A percentile compares a stretch with the other conserved stretches of the same genome.
Conservation (phyloP, 306 rosid species). For the Delonix regia region DNA sequence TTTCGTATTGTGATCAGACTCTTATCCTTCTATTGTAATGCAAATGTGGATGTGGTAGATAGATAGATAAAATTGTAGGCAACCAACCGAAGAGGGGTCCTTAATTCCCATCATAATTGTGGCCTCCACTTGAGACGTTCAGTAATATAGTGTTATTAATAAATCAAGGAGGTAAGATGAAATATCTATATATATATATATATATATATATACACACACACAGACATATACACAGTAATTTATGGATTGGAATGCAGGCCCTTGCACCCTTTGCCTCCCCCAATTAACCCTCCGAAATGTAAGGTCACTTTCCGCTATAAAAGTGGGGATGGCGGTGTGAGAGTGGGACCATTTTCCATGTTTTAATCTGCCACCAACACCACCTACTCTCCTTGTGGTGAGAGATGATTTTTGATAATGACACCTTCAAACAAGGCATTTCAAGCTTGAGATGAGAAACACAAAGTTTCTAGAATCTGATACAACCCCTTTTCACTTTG, state of each 20-base stretch:
- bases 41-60: not conserved
- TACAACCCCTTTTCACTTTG: not conserved
- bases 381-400: constrained; percentile 24
- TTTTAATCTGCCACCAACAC: constrained; percentile 44
- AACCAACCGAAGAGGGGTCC: not conserved
- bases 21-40: too few species aligned
- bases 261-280: not conserved
- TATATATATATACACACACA: too few species aligned
- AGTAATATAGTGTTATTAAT: not conserved
- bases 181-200: too few species aligned
- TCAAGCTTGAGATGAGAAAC: not conserved
- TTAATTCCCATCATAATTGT: not conserved
- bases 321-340: constrained; percentile 46
- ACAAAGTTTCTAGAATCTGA: constrained; percentile 14
- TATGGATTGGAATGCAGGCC: constrained; percentile 28
- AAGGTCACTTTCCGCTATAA: constrained; percentile 65
- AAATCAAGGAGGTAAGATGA: not conserved
- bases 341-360: constrained; percentile 48
- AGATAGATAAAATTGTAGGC: not conserved
- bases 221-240: too few species aligned
- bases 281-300: constrained; percentile 40
- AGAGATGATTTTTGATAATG: not conserved
- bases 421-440: not conserved
- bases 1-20: too few species aligned
- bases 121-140: not conserved